Evolutionary conservation across 108 stramenopile species (phyloP), one percentile per base, ranked within the genome.

Genomic region (Pinguiococcus pyrenoidosus): DNA sequence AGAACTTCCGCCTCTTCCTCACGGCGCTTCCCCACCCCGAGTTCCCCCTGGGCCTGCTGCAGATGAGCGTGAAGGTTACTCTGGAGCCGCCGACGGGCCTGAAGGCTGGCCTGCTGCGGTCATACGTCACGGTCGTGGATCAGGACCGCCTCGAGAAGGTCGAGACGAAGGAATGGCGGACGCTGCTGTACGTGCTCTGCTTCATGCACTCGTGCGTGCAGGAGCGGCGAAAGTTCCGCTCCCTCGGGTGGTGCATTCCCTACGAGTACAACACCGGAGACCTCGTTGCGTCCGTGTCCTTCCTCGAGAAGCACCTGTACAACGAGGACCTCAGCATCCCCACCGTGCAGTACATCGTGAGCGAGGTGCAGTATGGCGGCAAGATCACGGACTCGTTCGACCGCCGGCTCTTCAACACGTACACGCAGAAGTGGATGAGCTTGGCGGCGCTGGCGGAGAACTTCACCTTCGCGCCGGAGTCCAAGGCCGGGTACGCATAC

Each of bases 181-280:
- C 46, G 17, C 24, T 68, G 26, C 13, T 72, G 16, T 72, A 39
- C 47, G 54, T 37, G 3, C 37, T 66, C 10, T 68, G 66, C 41
- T 68, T 72, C 41, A 21, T 53, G 29, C 71, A 72, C 39, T 35
- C 43, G 21, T n/a, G 68, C 17, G 71, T 72, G 17, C 71, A 72
- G n/a, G 71, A 72, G 54, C 49, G 71, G 37, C 61, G 71, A 3
- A 66, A 66, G 37, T 62, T 67, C 44, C 66, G 71, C 12, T 56
- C 71, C 0, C 32, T 72, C 34, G 71, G 71, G 17, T 72, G 71
- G 71, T 59, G 54, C 46, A 33, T 72, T 7, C 71, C 71, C 9
- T 72, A 72, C 61, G 64, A 72, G 56, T 72, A 49, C 57, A 68
- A 67, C 44, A 52, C 46, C 32, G 66, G 66, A 0, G 71, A 72